Percentiles rank a stretch among this genome's conserved stretches.
Evolutionary conservation across 2,329 filamentous ascomycete species (phyloP).

Genomic region (Cladosporium sp.): DNA sequence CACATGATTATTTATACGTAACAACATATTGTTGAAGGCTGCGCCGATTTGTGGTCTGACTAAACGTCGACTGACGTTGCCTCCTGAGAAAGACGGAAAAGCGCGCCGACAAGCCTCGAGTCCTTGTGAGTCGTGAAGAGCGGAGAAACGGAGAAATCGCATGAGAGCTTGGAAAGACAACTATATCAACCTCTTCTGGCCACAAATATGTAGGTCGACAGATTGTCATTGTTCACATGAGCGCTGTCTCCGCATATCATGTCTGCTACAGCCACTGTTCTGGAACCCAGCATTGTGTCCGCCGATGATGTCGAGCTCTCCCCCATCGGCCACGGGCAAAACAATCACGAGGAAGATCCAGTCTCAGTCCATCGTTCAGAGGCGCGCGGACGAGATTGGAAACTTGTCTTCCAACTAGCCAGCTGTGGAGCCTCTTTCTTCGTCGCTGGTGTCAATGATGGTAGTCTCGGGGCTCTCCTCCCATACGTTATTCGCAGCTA

Average conservation of each 20-base stretch:
- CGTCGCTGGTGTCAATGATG: slow-evolving; percentile 62
- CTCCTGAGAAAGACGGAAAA: not conserved
- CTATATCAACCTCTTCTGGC: not conserved
- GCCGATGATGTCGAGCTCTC: not conserved
- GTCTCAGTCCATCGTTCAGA: not conserved
- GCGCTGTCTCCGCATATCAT: not conserved
- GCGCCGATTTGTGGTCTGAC: not conserved
- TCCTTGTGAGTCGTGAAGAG: not conserved
- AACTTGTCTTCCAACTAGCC: slow-evolving; percentile 44
- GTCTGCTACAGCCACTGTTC: not conserved
- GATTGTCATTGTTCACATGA: too few species aligned
- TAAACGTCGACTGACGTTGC: not conserved
- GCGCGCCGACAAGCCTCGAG: slow-evolving; percentile 1
- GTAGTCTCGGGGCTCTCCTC: slow-evolving; percentile 59
- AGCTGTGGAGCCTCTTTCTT: slow-evolving; percentile 61
- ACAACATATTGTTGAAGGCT: not conserved
- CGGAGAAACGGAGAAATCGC: slow-evolving; percentile 6
- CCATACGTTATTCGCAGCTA: slow-evolving; percentile 60
- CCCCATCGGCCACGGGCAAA: not conserved
- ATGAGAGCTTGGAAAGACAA: not conserved
- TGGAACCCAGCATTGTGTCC: not conserved
- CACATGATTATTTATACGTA: too few species aligned
- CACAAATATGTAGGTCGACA: too few species aligned
- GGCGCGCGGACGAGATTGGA: not conserved
- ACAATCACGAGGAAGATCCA: not conserved